These are phyloP conservation scores for Phytophthora sp. DNA, from an alignment of 352 stramenopile species.

Conservation along the genomic window DNA sequence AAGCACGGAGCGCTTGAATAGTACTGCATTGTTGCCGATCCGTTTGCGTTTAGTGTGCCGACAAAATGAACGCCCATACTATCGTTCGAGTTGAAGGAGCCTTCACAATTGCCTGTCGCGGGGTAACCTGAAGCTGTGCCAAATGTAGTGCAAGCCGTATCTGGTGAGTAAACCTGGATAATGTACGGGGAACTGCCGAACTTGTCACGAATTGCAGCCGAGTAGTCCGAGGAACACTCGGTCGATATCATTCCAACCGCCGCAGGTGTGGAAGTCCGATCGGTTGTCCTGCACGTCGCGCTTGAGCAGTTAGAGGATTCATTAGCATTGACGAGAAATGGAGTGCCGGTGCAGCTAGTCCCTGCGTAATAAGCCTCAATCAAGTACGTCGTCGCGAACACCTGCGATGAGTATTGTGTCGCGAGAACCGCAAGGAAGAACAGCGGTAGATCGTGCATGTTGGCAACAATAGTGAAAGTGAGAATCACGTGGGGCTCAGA, in stretches of 20 bases:
- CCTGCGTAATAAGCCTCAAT: constrained; percentile 3
- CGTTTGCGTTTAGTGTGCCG: no score
- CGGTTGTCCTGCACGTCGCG: not conserved
- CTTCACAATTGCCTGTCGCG: not conserved
- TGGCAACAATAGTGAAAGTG: no score
- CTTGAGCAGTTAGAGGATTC: not conserved
- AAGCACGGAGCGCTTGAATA: no score
- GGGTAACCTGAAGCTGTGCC: not conserved
- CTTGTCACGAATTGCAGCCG: not conserved
- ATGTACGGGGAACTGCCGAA: not conserved
- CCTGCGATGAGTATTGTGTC: not conserved
- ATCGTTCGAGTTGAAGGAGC: not conserved
- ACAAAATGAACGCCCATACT: not conserved
- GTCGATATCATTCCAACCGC: not conserved
- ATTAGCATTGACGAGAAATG: constrained; percentile 2
- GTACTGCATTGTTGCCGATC: no score
- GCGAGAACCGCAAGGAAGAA: not conserved
- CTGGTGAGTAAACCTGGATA: not conserved
- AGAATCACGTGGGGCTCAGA: no score
- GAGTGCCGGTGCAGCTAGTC: not conserved
- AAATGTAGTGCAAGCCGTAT: not conserved
- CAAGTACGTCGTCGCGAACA: not conserved
- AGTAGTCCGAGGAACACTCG: not conserved
- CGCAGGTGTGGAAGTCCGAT: no score
- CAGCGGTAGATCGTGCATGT: not conserved